A percentile compares a stretch with the other conserved stretches of the same genome.
Evolutionary conservation across 257 asterid genomes (phyloP).

Genomic region (Thymus quinquecostatus): DNA sequence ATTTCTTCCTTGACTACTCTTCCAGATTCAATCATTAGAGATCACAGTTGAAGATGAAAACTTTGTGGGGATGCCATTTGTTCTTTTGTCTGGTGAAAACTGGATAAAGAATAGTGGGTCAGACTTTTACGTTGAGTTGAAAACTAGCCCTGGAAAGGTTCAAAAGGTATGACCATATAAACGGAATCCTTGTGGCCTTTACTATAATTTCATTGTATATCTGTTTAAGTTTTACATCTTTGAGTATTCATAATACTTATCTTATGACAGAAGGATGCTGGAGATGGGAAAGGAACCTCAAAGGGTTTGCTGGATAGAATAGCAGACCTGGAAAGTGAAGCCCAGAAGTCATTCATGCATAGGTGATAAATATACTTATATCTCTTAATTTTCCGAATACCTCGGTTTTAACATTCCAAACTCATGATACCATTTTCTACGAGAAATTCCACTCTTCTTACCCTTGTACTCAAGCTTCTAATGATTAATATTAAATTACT

Average conservation of each 20-base stretch:
- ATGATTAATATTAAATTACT: conserved; percentile 4
- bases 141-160: conserved; percentile 42
- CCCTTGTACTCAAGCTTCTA: conserved; percentile 19
- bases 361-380: conserved; percentile 53
- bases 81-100: conserved; percentile 70
- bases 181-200: conserved; percentile 31
- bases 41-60: conserved; percentile 66
- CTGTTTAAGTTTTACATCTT: conserved; percentile 13
- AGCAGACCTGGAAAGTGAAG: conserved; percentile 92
- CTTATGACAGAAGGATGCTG: conserved; percentile 49
- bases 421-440: conserved; percentile 8
- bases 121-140: conserved; percentile 79
- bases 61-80: conserved; percentile 96
- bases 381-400: conserved; percentile 2
- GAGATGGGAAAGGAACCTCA: conserved; percentile 81
- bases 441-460: conserved; percentile 20
- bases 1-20: conserved; percentile 36
- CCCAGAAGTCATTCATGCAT: conserved; percentile 98
- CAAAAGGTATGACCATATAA: conserved; percentile 46
- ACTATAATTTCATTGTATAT: conserved; percentile 9
- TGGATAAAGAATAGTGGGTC: conserved; percentile 87
- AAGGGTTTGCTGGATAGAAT: conserved; percentile 81
- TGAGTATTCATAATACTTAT: conserved; percentile 28
- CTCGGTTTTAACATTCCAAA: conserved; percentile 22
- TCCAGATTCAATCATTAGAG: conserved; percentile 86